Evolutionary conservation across 108 stramenopile genomes (phyloP).

Genomic region (Stephanodiscus minutulus): DNA sequence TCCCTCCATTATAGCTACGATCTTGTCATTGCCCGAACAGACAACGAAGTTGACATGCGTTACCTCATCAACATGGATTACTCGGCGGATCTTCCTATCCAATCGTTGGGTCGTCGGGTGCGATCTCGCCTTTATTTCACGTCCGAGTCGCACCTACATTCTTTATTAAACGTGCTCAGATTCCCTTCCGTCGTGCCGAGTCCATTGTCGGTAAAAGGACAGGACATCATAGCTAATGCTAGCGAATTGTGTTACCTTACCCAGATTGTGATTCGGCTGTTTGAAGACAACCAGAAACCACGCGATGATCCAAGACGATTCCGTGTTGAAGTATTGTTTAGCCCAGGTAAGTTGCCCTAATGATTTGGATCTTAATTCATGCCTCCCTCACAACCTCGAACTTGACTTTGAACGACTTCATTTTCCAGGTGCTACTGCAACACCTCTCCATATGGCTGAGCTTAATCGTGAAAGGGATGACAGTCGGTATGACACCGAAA

Average conservation of each 20-base stretch:
- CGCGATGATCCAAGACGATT: constrained; percentile 77
- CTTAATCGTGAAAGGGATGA: constrained; percentile 65
- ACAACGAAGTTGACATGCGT: constrained; percentile 91
- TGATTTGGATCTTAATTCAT: neutral
- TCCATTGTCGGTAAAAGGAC: constrained; percentile 62
- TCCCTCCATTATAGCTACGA: constrained; percentile 58
- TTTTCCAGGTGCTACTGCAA: constrained; percentile 75
- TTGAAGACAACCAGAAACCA: constrained; percentile 80
- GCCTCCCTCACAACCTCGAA: neutral
- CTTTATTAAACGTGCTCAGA: constrained; percentile 86
- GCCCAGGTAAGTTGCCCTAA: constrained; percentile 46
- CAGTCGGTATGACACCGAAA: constrained; percentile 76
- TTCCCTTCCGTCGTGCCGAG: constrained; percentile 58
- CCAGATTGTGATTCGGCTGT: constrained; percentile 94
- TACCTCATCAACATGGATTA: constrained; percentile 96
- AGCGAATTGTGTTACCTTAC: constrained; percentile 97
- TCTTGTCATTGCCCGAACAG: constrained; percentile 82
- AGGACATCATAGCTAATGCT: constrained; percentile 61
- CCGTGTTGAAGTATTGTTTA: constrained; percentile 84
- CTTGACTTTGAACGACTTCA: neutral
- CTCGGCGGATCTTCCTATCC: constrained; percentile 90
- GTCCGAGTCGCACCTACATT: constrained; percentile 95
- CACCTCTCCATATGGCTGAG: constrained; percentile 84
- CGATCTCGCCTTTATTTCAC: constrained; percentile 96
- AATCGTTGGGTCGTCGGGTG: constrained; percentile 93